Evolutionary conservation across 148 eudicot species (phyloP).

Genomic region (Euryodendron excelsum): DNA sequence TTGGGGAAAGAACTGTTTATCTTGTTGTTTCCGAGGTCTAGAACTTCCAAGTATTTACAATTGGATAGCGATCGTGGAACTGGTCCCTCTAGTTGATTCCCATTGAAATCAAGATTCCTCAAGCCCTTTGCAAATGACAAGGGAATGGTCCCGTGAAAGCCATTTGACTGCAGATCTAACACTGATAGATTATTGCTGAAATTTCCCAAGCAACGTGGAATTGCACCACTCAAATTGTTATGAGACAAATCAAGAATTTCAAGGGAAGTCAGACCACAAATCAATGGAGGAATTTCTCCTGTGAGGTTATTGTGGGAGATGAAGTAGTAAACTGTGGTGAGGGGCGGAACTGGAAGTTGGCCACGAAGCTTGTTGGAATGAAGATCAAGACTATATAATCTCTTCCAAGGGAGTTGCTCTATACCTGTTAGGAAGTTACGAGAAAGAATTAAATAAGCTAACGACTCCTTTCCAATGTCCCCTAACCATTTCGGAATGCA

Average conservation of each 20-base stretch:
- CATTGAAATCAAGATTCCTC: constrained; percentile 2
- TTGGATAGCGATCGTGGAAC: constrained; percentile 30
- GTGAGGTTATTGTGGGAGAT: neutral
- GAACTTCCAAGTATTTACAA: constrained; percentile 26
- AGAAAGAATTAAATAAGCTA: constrained; percentile 12
- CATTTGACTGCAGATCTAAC: constrained; percentile 11
- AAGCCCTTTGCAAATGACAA: neutral
- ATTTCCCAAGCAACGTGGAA: constrained; percentile 16
- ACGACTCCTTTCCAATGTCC: neutral
- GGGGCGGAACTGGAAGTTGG: neutral
- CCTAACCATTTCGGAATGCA: constrained; percentile 9
- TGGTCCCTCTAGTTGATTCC: constrained; percentile 26
- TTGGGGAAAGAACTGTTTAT: constrained; percentile 35
- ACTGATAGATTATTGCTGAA: constrained; percentile 12
- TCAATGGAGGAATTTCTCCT: constrained; percentile 35
- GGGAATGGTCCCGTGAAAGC: constrained; percentile 15
- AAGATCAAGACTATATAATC: neutral
- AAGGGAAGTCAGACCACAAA: constrained; percentile 24
- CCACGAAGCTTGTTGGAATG: constrained; percentile 2
- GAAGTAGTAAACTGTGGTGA: neutral
- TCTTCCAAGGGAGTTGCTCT: constrained; percentile 7
- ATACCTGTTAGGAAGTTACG: constrained; percentile 23
- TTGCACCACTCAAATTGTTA: constrained; percentile 24
- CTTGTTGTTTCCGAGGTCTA: constrained; percentile 43
- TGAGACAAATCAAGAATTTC: constrained; percentile 21